Conservation (phyloP, 345 rosid species). For the Limnanthes douglasii region DNA sequence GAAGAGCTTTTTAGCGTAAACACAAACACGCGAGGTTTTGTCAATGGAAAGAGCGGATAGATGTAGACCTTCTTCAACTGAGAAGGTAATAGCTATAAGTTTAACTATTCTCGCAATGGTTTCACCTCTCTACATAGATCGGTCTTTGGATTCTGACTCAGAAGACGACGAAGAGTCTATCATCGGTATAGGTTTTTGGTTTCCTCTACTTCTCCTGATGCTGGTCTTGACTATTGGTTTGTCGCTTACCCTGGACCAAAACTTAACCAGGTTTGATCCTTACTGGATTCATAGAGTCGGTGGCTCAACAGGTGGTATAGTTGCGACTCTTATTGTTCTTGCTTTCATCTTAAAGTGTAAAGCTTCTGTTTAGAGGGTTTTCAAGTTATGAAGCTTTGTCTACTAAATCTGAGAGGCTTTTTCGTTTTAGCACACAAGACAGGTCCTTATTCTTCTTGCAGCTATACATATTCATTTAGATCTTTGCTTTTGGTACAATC, state of each 20-base stretch:
- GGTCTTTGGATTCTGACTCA: conserved; percentile 13
- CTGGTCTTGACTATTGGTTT: conserved; percentile 34
- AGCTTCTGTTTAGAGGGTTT: conserved; percentile 14
- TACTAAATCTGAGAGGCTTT: no score
- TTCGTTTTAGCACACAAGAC: no score
- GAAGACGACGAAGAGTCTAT: conserved; percentile 33
- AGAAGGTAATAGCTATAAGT: conserved; percentile 41
- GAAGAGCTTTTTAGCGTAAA: no score
- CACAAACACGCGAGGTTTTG: no score
- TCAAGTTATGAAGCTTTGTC: no score
- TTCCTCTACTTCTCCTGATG: conserved; percentile 41
- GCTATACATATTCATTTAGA: no score
- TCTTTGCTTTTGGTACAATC: no score
- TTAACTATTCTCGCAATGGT: conserved; percentile 39
- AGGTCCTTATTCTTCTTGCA: no score
- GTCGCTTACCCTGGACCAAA: conserved; percentile 40
- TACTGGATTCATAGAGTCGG: conserved; percentile 85
- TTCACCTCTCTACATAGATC: conserved; percentile 60
- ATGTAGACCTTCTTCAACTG: no score
- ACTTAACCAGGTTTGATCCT: conserved; percentile 58
- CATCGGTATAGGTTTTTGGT: conserved; percentile 16
- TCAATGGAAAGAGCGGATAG: no score
- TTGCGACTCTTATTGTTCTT: conserved; percentile 50
- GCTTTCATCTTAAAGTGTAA: conserved; percentile 44
- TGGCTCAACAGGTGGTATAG: conserved; percentile 76